Conservation (phyloP, 2,329 filamentous ascomycete species). For the Aureobasidium melanogenum region DNA sequence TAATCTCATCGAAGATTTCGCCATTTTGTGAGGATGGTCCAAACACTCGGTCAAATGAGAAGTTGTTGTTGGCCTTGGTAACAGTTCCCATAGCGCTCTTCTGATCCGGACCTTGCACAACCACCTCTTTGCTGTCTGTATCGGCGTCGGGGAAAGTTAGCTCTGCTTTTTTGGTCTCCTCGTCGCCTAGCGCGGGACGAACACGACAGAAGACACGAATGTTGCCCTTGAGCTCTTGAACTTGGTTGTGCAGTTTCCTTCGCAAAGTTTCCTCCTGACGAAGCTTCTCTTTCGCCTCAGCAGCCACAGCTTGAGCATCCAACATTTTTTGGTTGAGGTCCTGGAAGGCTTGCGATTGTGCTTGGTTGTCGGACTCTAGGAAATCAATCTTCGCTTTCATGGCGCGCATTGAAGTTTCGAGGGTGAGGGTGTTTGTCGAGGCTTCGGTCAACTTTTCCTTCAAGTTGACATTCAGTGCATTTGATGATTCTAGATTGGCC, state of each 20-base stretch:
- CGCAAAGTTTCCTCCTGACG: conserved; percentile 85
- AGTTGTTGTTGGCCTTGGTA: conserved; percentile 70
- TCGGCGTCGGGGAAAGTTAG: conserved; percentile 64
- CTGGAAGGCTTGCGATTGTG: conserved; percentile 78
- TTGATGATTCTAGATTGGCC: conserved; percentile 46
- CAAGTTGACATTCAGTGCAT: conserved; percentile 48
- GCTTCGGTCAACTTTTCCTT: conserved; percentile 43
- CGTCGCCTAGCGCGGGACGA: conserved; percentile 58
- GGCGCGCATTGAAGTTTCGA: conserved; percentile 68
- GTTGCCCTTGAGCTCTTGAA: conserved; percentile 95
- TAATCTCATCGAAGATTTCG: conserved; percentile 92
- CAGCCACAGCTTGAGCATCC: conserved; percentile 62
- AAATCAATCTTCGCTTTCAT: conserved; percentile 79
- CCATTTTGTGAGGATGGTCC: conserved; percentile 66
- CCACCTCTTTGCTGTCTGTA: conserved; percentile 80
- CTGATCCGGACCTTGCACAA: conserved; percentile 74
- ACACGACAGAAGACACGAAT: conserved; percentile 98
- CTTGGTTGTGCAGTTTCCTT: conserved; percentile 90
- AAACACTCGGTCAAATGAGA: conserved; percentile 92
- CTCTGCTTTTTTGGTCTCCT: conserved; percentile 56
- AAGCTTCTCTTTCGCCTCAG: conserved; percentile 68
- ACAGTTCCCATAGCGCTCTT: conserved; percentile 70
- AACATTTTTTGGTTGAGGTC: conserved; percentile 72
- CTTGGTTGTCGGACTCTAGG: conserved; percentile 80
- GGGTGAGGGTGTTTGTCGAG: conserved; percentile 46